Evolutionary conservation across 495 filamentous ascomycete species (phyloP).

Genomic region (Aspergillus cristatus): DNA sequence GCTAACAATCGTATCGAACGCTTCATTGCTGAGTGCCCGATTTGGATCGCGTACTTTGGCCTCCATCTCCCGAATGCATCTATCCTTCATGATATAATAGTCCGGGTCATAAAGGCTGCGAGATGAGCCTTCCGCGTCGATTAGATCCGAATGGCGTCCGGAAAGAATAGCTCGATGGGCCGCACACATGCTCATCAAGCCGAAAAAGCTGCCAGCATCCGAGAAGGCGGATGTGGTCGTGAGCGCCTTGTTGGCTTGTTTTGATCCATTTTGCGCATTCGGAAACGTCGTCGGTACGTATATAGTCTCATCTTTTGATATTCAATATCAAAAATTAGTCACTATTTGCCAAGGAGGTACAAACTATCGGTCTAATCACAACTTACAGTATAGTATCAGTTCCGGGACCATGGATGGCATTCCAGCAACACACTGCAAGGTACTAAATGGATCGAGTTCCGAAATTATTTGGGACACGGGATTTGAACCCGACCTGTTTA

Average conservation of each 20-base stretch:
- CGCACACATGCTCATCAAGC: slow-evolving; percentile 29
- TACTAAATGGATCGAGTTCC: slow-evolving; percentile 25
- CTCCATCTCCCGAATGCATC: slow-evolving; percentile 26
- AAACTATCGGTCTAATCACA: too few relatives aligned
- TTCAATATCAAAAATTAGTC: slow-evolving; percentile 1
- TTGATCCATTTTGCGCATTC: slow-evolving; percentile 13
- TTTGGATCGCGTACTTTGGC: slow-evolving; percentile 20
- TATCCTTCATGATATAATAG: slow-evolving; percentile 29
- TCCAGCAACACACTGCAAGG: slow-evolving; percentile 18
- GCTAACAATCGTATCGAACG: slow-evolving; percentile 28
- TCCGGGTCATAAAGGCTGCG: slow-evolving; percentile 16
- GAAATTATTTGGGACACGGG: slow-evolving; percentile 10
- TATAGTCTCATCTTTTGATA: slow-evolving; percentile 18
- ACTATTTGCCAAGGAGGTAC: too few relatives aligned
- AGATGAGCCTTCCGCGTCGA: too few relatives aligned
- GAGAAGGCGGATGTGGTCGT: slow-evolving; percentile 24
- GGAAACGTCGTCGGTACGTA: slow-evolving; percentile 32
- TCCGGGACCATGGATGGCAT: slow-evolving; percentile 14
- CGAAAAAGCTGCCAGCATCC: slow-evolving; percentile 27
- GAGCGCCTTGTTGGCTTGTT: slow-evolving; percentile 16
- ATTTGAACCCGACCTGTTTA: slow-evolving; percentile 12
- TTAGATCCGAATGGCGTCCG: slow-evolving; percentile 7
- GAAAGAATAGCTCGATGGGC: slow-evolving; percentile 24
- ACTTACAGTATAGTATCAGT: slow-evolving; percentile 27
- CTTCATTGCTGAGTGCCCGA: slow-evolving; percentile 19